These are phyloP conservation scores for Suillus fuscotomentosus DNA, from an alignment of 768 basidiomycete species.

Conservation along the genomic window DNA sequence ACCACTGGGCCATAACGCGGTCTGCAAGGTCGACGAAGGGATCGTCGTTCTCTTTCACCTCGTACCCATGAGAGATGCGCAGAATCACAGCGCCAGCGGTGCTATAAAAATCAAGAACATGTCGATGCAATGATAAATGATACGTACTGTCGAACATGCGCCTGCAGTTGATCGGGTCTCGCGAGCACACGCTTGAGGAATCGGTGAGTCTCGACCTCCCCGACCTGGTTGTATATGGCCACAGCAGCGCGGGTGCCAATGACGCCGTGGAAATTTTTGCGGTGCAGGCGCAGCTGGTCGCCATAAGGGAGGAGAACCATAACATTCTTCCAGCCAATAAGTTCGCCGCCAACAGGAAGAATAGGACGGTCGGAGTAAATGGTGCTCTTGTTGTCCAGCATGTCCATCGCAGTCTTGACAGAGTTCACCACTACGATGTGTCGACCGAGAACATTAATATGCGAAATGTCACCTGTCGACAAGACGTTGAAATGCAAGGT, in stretches of 20 bases:
- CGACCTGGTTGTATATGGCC: conserved; percentile 30
- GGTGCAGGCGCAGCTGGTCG: conserved; percentile 40
- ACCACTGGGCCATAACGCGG: conserved; percentile 49
- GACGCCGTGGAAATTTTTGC: conserved; percentile 38
- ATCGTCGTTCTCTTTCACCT: conserved; percentile 49
- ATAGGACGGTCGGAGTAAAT: conserved; percentile 65
- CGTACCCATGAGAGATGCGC: conserved; percentile 53
- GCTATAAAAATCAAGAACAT: conserved; percentile 22
- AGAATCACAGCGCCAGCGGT: conserved; percentile 54
- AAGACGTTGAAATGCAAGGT: background rate
- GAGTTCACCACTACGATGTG: conserved; percentile 56
- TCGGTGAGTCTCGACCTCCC: conserved; percentile 40
- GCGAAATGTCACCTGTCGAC: conserved; percentile 55
- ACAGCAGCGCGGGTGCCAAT: conserved; percentile 41
- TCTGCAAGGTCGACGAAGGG: conserved; percentile 53
- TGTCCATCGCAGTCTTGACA: conserved; percentile 46
- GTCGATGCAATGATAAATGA: background rate
- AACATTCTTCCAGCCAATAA: conserved; percentile 31
- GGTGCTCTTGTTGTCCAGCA: conserved; percentile 65
- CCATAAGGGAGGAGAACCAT: conserved; percentile 39
- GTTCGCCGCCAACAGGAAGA: conserved; percentile 38
- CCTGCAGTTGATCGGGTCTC: conserved; percentile 35
- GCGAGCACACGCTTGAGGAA: conserved; percentile 41
- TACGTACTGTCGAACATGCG: conserved; percentile 41
- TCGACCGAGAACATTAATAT: conserved; percentile 58